Evolutionary conservation across 345 rosid genomes (phyloP), one percentile per base, ranked within the genome.

Genomic region (Euclidium syriacum): DNA sequence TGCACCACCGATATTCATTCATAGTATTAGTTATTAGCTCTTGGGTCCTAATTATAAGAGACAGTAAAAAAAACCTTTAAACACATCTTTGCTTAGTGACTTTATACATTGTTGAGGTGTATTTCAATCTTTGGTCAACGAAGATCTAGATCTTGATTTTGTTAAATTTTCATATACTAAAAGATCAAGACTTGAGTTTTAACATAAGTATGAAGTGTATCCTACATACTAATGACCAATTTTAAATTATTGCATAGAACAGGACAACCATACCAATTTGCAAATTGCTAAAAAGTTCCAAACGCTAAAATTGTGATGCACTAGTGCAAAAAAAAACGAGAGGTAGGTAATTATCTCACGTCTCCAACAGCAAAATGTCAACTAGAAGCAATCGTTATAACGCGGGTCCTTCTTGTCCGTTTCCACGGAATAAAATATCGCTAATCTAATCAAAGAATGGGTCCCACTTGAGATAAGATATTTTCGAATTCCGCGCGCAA

Each of bases 21-120:
- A 35, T 47, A 70, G 51, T n/a, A n/a, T n/a, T n/a, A n/a, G n/a
- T n/a, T n/a, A n/a, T 70, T 70, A 62, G 68, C 25, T 62, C 52
- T 29, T 46, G 42, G 2, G 38, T 58, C 72, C 72, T 68, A 32
- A 50, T 30, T 67, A 50, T 40, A 67, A 38, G 10, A 47, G 3
- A 54, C 17, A 41, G 27, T 26, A 18, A 16, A 38, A 2, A 0
- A 67, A 6, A 44, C 18, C 24, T 29, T 36, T 48, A n/a, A n/a
- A 4, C 48, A 66, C 36, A 12, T 14, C 26, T 17, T 39, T 38
- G 25, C 51, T 58, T 39, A 43, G 46, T 8, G 43, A 15, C 53
- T 48, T 20, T 49, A 33, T 16, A 39, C 25, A 58, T 58, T 58
- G 20, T 50, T 58, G 58, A 49, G 36, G 20, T 57, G 52, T n/a